Evolutionary conservation across 495 filamentous ascomycete genomes (phyloP).

Genomic region (Apodospora peruviana): DNA sequence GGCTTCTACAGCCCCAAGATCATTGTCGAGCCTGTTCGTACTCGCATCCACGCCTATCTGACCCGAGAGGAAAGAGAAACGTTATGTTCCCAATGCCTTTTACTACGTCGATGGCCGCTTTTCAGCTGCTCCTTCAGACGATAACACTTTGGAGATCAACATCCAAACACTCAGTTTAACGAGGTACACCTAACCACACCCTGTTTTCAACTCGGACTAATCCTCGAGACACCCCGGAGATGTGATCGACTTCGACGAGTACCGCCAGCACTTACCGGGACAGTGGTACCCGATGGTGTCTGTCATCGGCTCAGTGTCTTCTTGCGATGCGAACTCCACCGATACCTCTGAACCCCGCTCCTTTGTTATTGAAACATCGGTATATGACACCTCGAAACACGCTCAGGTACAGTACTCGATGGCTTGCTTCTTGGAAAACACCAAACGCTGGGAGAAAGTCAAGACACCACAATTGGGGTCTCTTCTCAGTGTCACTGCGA

Average conservation of each 20-base stretch:
- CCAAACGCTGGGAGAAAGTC: conserved; percentile 1
- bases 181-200: neutral
- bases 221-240: neutral
- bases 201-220: neutral
- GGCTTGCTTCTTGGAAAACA: conserved; percentile 1
- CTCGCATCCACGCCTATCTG: too few species aligned
- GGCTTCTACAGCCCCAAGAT: too few species aligned
- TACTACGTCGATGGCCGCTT: too few species aligned
- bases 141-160: too few species aligned
- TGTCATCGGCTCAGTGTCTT: neutral
- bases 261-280: neutral
- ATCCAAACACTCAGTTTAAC: neutral
- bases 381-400: neutral
- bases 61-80: too few species aligned
- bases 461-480: neutral
- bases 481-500: neutral
- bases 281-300: conserved; percentile 2
- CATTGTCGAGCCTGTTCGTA: too few species aligned
- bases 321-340: neutral
- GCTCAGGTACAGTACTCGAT: neutral
- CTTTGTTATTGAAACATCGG: neutral
- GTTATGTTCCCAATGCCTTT: too few species aligned
- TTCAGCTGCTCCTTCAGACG: too few species aligned
- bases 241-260: conserved; percentile 1
- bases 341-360: neutral